phyloP scores from a whole-genome alignment of 1,284 basidiomycete genomes.

The Inonotus obliquus region DNA sequence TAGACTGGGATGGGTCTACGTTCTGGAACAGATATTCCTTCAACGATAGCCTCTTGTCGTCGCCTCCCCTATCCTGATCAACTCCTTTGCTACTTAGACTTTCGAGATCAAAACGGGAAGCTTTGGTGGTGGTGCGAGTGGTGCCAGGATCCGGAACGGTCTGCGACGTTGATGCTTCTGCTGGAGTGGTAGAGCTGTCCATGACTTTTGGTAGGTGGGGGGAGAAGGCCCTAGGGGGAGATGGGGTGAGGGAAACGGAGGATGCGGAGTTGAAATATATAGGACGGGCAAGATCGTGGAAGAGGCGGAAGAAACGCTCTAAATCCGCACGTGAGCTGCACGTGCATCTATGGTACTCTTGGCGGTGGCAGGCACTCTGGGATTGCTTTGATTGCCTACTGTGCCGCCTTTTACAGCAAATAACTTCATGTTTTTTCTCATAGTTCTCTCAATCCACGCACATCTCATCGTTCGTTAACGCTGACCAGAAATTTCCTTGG shows the following conservation, averaged over 20 bases:
- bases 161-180: neutral
- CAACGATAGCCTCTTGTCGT: neutral
- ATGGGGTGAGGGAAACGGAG: neutral
- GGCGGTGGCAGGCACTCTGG: neutral
- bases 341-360: neutral
- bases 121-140: neutral
- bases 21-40: constrained; percentile 38
- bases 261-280: neutral
- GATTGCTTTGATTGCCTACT: no score
- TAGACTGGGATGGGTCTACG: constrained; percentile 56
- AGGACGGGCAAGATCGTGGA: neutral
- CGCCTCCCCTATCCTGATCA: neutral
- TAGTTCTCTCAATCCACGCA: neutral
- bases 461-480: neutral
- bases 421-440: no score
- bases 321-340: no score
- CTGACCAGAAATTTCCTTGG: neutral
- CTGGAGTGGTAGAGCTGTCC: neutral
- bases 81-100: neutral
- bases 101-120: neutral
- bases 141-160: constrained; percentile 5
- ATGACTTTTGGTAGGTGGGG: neutral
- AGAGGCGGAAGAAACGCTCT: neutral
- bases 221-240: neutral
- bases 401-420: neutral